Conservation (phyloP, 2,329 filamentous ascomycete species). For the Colletotrichum kahawae region DNA sequence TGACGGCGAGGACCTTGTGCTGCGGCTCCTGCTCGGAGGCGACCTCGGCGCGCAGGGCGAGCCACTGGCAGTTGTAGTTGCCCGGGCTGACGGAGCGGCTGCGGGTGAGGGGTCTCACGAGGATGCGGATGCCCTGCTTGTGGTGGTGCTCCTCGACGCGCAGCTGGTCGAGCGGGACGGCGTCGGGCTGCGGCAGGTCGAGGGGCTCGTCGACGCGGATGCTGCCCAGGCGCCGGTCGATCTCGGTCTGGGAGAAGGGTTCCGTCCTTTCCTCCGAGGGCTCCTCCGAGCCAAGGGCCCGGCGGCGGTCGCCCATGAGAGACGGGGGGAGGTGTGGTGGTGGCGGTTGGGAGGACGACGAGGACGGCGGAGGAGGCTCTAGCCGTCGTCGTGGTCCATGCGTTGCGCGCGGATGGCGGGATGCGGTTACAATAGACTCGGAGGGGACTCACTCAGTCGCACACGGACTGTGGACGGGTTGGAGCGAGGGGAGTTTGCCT, state of each 20-base stretch:
- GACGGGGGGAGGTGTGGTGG: constrained; percentile 19
- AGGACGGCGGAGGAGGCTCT: not conserved
- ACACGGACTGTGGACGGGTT: not conserved
- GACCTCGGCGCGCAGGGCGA: constrained; percentile 60
- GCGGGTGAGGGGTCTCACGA: constrained; percentile 59
- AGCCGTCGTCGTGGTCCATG: constrained; percentile 21
- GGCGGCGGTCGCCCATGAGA: constrained; percentile 54
- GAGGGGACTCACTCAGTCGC: not conserved
- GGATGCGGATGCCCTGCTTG: constrained; percentile 60
- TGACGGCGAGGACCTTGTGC: constrained; percentile 64
- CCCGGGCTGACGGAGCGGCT: constrained; percentile 61
- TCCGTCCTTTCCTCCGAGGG: constrained; percentile 60
- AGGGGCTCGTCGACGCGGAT: constrained; percentile 50
- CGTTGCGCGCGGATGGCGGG: constrained; percentile 18
- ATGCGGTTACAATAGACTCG: not conserved
- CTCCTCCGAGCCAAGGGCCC: constrained; percentile 40
- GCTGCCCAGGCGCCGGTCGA: constrained; percentile 53
- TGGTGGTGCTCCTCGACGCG: constrained; percentile 57
- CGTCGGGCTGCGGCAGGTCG: constrained; percentile 41
- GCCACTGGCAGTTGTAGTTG: constrained; percentile 61
- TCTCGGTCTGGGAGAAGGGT: constrained; percentile 62
- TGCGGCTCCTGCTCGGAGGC: constrained; percentile 53
- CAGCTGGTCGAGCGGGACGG: constrained; percentile 60
- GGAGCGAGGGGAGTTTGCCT: not conserved
- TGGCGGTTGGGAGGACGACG: constrained; percentile 24